A percentile compares a stretch with the other conserved stretches of the same genome.
Evolutionary conservation across 2,329 filamentous ascomycete genomes (phyloP).

Genomic region (Tolypocladium paradoxum): DNA sequence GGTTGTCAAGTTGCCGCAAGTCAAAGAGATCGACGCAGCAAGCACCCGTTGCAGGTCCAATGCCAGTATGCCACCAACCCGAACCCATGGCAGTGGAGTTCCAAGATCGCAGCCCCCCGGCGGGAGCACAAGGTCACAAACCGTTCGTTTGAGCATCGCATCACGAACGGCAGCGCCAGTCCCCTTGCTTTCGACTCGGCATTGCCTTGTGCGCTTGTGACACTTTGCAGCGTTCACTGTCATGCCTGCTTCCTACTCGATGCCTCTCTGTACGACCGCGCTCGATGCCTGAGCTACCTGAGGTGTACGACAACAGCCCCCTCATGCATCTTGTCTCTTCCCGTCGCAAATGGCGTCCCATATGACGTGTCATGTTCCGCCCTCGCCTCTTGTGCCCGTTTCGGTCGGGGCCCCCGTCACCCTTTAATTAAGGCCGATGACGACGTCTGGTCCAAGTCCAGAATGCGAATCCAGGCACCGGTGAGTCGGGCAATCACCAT

Average conservation of each 20-base stretch:
- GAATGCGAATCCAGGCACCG: not conserved
- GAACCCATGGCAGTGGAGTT: not conserved
- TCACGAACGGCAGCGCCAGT: no score
- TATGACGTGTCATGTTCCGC: not conserved
- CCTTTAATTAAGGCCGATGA: not conserved
- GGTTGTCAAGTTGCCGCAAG: no score
- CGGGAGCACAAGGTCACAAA: not conserved
- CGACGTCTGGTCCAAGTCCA: not conserved
- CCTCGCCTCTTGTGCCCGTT: not conserved
- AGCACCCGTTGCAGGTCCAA: not conserved
- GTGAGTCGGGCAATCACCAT: no score
- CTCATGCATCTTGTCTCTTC: not conserved
- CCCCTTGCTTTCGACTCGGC: not conserved
- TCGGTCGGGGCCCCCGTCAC: not conserved
- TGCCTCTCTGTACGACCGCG: no score
- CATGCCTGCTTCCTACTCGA: no score
- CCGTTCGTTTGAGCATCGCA: not conserved
- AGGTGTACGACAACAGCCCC: no score
- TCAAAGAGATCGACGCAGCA: no score
- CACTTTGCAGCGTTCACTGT: no score
- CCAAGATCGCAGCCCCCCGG: not conserved
- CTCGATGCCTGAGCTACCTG: no score
- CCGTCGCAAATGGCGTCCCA: not conserved
- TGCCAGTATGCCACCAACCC: not conserved
- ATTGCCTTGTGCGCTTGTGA: not conserved